These are phyloP conservation scores for Paratinospora sagittata DNA, from an alignment of 164 flowering plant species.

Conservation along the genomic window DNA sequence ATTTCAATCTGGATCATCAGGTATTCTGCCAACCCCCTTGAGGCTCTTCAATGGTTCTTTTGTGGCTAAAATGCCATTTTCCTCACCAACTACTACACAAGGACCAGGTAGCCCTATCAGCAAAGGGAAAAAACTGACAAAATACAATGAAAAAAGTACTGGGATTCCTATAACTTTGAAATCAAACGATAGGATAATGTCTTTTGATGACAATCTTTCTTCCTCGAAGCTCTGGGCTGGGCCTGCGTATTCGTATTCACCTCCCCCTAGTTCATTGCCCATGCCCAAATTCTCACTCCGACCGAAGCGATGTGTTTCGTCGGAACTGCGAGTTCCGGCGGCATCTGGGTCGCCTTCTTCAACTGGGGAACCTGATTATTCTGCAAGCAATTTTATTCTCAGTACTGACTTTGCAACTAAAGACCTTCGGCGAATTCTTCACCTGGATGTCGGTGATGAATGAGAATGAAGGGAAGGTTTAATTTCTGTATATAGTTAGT, in stretches of 20 bases:
- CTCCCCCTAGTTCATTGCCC: slow-evolving; percentile 94
- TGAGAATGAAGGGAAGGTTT: slow-evolving; percentile 14
- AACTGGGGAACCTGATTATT: slow-evolving; percentile 36
- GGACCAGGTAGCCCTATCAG: slow-evolving; percentile 11
- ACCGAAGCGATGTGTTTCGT: slow-evolving; percentile 70
- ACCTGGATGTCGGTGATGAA: slow-evolving; percentile 62
- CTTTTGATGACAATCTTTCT: slow-evolving; percentile 23
- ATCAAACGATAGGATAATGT: slow-evolving; percentile 6
- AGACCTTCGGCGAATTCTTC: slow-evolving; percentile 86
- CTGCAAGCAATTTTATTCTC: slow-evolving; percentile 25
- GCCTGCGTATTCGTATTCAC: slow-evolving; percentile 79
- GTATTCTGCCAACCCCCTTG: slow-evolving; percentile 2
- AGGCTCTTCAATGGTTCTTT: slow-evolving; percentile 16
- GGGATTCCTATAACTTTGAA: slow-evolving; percentile 35
- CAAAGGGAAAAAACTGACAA: slow-evolving; percentile 9
- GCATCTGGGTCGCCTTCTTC: slow-evolving; percentile 55
- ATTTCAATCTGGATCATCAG: slow-evolving; percentile 1
- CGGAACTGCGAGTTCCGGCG: slow-evolving; percentile 43
- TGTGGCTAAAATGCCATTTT: slow-evolving; percentile 14
- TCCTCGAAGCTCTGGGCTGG: slow-evolving; percentile 62
- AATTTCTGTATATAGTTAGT: slow-evolving; percentile 40
- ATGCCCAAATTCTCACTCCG: slow-evolving; percentile 71
- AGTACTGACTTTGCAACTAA: slow-evolving; percentile 67
- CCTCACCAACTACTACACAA: slow-evolving; percentile 28
- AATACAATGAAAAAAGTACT: slow-evolving; percentile 18